phyloP scores from a whole-genome alignment of 192 early-diverging fungal genomes.

The Paraglomus occultum region DNA sequence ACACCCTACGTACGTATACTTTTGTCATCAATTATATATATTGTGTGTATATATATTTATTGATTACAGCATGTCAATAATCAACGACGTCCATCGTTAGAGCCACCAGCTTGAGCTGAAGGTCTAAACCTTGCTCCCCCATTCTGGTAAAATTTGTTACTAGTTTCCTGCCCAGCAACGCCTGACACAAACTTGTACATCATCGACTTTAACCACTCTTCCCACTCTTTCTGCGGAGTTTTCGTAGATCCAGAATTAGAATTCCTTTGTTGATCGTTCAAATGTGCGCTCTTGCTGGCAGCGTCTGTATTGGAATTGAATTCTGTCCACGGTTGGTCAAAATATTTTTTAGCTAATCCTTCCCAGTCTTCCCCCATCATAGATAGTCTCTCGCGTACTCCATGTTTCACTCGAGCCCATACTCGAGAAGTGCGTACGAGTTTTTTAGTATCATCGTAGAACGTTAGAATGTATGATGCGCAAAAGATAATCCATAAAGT shows the following conservation, averaged over 20 bases:
- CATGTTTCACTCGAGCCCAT: slow-evolving; percentile 16
- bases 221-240: slow-evolving; percentile 5
- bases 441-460: slow-evolving; percentile 24
- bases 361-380: slow-evolving; percentile 30
- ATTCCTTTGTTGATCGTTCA: slow-evolving; percentile 3
- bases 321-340: slow-evolving; percentile 20
- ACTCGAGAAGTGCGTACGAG: slow-evolving; percentile 16
- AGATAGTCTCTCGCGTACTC: slow-evolving; percentile 2
- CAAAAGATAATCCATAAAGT: slow-evolving; percentile 19
- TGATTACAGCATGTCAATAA: too few species aligned
- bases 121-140: too few species aligned
- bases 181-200: slow-evolving; percentile 21
- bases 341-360: slow-evolving; percentile 23
- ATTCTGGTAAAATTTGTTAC: slow-evolving; percentile 6
- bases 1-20: too few species aligned
- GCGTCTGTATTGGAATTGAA: neutral
- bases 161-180: slow-evolving; percentile 14
- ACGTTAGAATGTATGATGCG: slow-evolving; percentile 22
- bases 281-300: neutral
- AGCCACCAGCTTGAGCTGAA: too few species aligned
- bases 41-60: too few species aligned
- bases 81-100: too few species aligned
- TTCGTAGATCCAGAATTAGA: neutral
- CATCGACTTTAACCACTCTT: slow-evolving; percentile 18
- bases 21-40: too few species aligned